Percentiles rank a stretch among this genome's conserved stretches.
phyloP scores from a whole-genome alignment of 306 rosid species.

The Malus fusca region DNA sequence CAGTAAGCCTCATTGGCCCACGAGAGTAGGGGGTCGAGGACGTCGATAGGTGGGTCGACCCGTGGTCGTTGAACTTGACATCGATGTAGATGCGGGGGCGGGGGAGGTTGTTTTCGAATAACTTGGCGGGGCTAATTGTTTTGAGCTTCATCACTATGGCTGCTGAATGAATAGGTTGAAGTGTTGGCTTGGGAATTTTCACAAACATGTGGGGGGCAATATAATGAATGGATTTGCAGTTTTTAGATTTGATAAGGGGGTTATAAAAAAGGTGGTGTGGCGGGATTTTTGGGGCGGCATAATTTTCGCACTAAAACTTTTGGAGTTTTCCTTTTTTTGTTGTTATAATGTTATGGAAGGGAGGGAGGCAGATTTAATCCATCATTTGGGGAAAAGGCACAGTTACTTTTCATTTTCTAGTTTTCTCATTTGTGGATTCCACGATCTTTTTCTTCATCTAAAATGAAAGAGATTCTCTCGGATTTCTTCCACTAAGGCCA shows the following conservation, averaged over 20 bases:
- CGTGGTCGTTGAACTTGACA: slow-evolving; percentile 51
- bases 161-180: background rate
- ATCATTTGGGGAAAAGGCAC: no score
- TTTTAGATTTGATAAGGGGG: background rate
- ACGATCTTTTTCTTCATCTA: no score
- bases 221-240: background rate
- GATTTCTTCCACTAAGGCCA: no score
- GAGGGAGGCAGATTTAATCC: no score
- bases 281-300: slow-evolving; percentile 3
- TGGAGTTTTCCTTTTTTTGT: no score
- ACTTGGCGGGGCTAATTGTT: slow-evolving; percentile 50
- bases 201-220: background rate
- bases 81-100: slow-evolving; percentile 41
- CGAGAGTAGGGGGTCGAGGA: slow-evolving; percentile 44
- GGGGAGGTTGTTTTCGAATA: slow-evolving; percentile 64
- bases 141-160: slow-evolving; percentile 54
- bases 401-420: no score
- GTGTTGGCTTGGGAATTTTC: background rate
- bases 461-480: no score
- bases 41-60: slow-evolving; percentile 56
- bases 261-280: background rate
- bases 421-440: no score
- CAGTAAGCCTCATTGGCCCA: slow-evolving; percentile 96
- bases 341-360: no score
- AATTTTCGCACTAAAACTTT: background rate